Percentiles rank a stretch among this genome's conserved stretches.
Evolutionary conservation across 176 grass and related monocot species (phyloP).

Genomic region (Guadua angustifolia): DNA sequence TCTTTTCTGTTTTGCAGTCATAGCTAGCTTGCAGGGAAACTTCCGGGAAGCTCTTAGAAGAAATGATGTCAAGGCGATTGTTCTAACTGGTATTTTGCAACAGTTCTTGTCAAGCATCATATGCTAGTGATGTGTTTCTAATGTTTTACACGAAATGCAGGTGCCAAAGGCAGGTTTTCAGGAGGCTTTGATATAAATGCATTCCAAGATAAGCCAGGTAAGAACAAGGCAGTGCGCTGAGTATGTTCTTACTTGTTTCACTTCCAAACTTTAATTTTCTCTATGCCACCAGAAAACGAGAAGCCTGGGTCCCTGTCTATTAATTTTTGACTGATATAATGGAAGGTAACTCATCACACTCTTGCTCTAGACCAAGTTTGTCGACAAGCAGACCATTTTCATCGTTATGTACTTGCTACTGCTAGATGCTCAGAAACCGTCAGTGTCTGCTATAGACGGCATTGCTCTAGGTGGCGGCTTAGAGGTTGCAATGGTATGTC

Average conservation of each 20-base stretch:
- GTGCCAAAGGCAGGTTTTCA: slow-evolving; percentile 75
- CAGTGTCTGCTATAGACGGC: slow-evolving; percentile 84
- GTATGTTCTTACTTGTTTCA: not conserved
- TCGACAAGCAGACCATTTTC: not conserved
- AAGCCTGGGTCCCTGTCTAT: slow-evolving; percentile 60
- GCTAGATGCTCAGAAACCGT: slow-evolving; percentile 75
- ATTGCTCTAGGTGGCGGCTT: slow-evolving; percentile 86
- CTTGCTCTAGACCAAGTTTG: slow-evolving; percentile 8
- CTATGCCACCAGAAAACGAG: slow-evolving; percentile 50
- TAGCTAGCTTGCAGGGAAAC: slow-evolving; percentile 63
- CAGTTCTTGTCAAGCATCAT: slow-evolving; percentile 5
- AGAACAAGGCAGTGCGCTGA: not conserved
- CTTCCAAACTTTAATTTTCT: slow-evolving; percentile 8
- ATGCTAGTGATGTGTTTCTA: slow-evolving; percentile 10
- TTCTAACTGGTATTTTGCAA: slow-evolving; percentile 68
- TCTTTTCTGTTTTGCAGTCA: slow-evolving; percentile 54
- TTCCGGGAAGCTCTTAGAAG: slow-evolving; percentile 65
- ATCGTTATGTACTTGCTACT: slow-evolving; percentile 29
- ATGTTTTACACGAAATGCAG: slow-evolving; percentile 35
- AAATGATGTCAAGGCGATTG: slow-evolving; percentile 83
- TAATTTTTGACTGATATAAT: slow-evolving; percentile 62
- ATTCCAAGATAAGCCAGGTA: slow-evolving; percentile 64
- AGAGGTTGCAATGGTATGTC: slow-evolving; percentile 87
- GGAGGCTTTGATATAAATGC: slow-evolving; percentile 81
- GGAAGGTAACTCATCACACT: slow-evolving; percentile 56